Evolutionary conservation across 371 early-diverging fungal species (phyloP).

Genomic region (Dichotomocladium elegans): DNA sequence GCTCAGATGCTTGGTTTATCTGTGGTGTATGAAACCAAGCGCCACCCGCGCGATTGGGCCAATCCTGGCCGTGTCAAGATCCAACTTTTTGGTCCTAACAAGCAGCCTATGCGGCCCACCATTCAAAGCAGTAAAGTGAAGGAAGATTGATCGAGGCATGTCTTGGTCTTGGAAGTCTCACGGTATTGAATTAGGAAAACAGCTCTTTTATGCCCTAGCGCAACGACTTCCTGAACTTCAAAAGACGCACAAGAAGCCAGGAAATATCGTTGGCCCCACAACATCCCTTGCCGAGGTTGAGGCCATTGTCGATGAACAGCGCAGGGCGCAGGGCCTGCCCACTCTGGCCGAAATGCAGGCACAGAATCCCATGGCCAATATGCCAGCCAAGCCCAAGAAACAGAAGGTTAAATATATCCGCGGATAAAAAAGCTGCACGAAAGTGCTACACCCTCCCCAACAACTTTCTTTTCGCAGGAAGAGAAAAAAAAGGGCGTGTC

Average conservation of each 20-base stretch:
- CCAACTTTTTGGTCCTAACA: constrained; percentile 38
- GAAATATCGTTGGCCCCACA: constrained; percentile 30
- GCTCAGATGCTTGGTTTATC: constrained; percentile 52
- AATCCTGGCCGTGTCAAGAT: constrained; percentile 58
- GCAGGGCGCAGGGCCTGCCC: constrained; percentile 46
- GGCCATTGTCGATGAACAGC: constrained; percentile 38
- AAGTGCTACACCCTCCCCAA: constrained; percentile 10
- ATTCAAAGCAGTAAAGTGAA: constrained; percentile 2
- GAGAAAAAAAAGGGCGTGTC: too few species aligned
- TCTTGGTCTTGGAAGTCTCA: neutral
- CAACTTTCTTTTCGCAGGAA: constrained; percentile 24
- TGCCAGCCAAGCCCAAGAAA: constrained; percentile 31
- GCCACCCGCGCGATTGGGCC: constrained; percentile 59
- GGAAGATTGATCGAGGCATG: neutral
- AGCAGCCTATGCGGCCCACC: neutral
- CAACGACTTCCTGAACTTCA: constrained; percentile 30
- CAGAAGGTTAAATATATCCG: constrained; percentile 44
- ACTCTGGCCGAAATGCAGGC: constrained; percentile 38
- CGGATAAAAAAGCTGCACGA: constrained; percentile 12
- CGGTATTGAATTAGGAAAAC: constrained; percentile 16
- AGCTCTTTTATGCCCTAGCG: constrained; percentile 33
- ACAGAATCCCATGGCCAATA: constrained; percentile 8
- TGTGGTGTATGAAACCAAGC: constrained; percentile 58
- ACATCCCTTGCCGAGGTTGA: constrained; percentile 37
- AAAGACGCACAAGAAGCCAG: constrained; percentile 32